These are phyloP conservation scores for Talaromyces trachyspermus DNA, from an alignment of 495 filamentous ascomycete genomes.

Conservation along the genomic window DNA sequence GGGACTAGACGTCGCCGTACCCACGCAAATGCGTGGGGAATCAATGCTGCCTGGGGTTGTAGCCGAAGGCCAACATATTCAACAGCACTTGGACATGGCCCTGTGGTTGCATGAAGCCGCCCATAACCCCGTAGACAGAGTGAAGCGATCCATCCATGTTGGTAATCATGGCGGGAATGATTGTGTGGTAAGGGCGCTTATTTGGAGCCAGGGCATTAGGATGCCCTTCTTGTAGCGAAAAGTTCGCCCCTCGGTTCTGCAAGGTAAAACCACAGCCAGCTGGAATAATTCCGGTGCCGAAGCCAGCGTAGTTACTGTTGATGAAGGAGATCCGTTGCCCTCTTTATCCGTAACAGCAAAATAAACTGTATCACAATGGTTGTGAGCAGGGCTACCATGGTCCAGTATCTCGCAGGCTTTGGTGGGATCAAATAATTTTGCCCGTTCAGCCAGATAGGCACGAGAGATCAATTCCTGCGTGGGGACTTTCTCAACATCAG, in stretches of 20 bases:
- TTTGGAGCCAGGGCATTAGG: constrained; percentile 71
- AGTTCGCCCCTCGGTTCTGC: constrained; percentile 89
- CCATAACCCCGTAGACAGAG: constrained; percentile 91
- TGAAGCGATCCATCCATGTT: constrained; percentile 68
- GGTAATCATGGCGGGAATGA: constrained; percentile 89
- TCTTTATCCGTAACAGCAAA: constrained; percentile 71
- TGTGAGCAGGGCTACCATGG: constrained; percentile 63
- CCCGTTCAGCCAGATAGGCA: constrained; percentile 60
- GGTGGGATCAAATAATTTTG: constrained; percentile 57
- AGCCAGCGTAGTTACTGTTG: constrained; percentile 88
- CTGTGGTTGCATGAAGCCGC: constrained; percentile 98
- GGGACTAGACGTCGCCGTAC: constrained; percentile 55
- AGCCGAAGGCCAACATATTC: constrained; percentile 80
- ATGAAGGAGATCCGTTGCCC: constrained; percentile 96
- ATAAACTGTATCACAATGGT: constrained; percentile 85
- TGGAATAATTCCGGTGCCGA: constrained; percentile 85
- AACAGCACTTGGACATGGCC: constrained; percentile 93
- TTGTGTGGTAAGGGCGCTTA: constrained; percentile 97
- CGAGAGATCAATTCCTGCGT: constrained; percentile 50
- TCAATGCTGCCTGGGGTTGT: constrained; percentile 87
- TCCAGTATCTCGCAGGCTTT: constrained; percentile 48
- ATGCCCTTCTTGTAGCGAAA: constrained; percentile 57
- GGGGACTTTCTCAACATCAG: constrained; percentile 60
- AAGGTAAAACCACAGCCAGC: constrained; percentile 79
- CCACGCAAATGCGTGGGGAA: constrained; percentile 79